phyloP scores from a whole-genome alignment of 1,139 yeast species.

The Taphrina flavorubra region DNA sequence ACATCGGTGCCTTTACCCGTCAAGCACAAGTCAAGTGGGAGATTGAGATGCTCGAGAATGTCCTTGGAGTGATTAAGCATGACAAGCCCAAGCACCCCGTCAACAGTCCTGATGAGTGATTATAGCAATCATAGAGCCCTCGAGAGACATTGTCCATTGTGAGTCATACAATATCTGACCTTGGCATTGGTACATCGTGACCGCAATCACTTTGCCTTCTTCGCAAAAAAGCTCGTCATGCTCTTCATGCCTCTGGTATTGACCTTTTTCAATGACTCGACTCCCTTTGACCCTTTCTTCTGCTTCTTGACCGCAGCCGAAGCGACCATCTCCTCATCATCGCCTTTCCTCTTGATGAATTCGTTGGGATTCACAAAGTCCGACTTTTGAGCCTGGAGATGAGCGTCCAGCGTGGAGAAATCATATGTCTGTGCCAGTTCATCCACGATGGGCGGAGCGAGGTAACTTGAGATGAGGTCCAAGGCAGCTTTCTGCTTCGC shows the following conservation, averaged over 20 bases:
- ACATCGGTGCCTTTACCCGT: slow-evolving; percentile 66
- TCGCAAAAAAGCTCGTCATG: slow-evolving; percentile 35
- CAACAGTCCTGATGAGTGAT: slow-evolving; percentile 4
- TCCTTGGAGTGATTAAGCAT: slow-evolving; percentile 15
- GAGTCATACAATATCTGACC: too few species aligned
- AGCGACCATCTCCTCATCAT: neutral
- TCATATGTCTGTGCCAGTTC: neutral
- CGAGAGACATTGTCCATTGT: too few species aligned
- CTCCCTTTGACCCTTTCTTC: slow-evolving; percentile 38
- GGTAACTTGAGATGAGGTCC: slow-evolving; percentile 27
- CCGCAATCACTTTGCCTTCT: slow-evolving; percentile 17
- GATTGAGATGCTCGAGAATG: slow-evolving; percentile 48
- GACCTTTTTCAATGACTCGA: slow-evolving; percentile 35
- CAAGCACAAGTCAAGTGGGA: slow-evolving; percentile 67
- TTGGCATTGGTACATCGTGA: neutral
- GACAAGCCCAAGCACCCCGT: slow-evolving; percentile 13
- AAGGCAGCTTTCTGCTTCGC: slow-evolving; percentile 21
- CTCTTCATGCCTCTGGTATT: slow-evolving; percentile 38
- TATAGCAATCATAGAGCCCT: too few species aligned
- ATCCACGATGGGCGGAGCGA: neutral
- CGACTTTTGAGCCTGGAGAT: slow-evolving; percentile 16
- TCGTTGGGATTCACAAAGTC: slow-evolving; percentile 27
- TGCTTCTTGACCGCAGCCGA: slow-evolving; percentile 4
- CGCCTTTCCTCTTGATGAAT: slow-evolving; percentile 25
- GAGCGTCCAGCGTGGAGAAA: neutral